Evolutionary conservation across 225 moss, liverwort and hornwort species (phyloP), one percentile per base, ranked within the genome.

Genomic region (Lunularia cruciata): DNA sequence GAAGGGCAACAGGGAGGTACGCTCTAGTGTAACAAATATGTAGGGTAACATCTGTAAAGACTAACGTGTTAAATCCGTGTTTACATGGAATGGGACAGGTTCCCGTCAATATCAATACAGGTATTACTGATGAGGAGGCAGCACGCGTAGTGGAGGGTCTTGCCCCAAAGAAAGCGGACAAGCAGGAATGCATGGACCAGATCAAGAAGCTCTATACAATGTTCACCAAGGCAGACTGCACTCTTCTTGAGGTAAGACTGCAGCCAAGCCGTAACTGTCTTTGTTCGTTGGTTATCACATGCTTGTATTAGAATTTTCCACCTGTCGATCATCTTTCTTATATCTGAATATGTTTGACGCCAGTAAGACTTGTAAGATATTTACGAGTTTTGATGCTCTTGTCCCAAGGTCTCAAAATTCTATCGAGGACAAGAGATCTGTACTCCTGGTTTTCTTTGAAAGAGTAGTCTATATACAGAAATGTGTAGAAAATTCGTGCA

Each of bases 171-270:
- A 85, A 85, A 52, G 89, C 86, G 0, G 77, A 87, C 32, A 8
- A 85, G 77, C 52, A 88, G 76, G 84, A 82, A 74, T 92, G 87
- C 63, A 39, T 92, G 22, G 96, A 98, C 20, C 96, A 98, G 74
- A 86, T 98, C n/a, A 92, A 98, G 78, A 92, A 90, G 64, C 75
- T 98, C 35, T 98, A 90, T 76, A 83, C 70, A 61, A 36, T 98
- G n/a, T 98, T 98, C 65, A 66, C 72, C 6, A 83, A 92, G 59
- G 83, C 83, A 45, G 96, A 92, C 69, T 90, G 90, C 62, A 98
- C 92, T 65, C 86, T 85, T 73, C 86, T 98, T 47, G 96, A 98
- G 82, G 92, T 92, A 73, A 56, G 27, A n/a, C 13, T 62, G 30
- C 43, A 27, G 3, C 35, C 71, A 45, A 28, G 36, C 30, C 20